Percentiles rank a stretch among this genome's conserved stretches.
These are phyloP conservation scores for Magnolia officinalis DNA, from an alignment of 164 flowering plant species.

Conservation along the genomic window DNA sequence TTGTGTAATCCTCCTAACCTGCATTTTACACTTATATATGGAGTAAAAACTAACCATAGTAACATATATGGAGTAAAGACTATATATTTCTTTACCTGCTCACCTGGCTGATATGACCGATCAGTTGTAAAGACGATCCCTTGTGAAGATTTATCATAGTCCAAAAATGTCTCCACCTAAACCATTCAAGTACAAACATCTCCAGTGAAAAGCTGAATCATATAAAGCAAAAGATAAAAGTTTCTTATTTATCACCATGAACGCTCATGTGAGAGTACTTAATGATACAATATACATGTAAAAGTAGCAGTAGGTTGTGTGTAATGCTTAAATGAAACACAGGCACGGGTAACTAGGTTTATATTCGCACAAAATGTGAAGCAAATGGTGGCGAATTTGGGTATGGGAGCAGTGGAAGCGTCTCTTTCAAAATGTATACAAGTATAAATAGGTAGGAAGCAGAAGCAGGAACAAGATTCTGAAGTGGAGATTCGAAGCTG, in stretches of 20 bases:
- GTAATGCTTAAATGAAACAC: neutral
- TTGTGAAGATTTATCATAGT: constrained; percentile 79
- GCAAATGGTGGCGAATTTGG: no score
- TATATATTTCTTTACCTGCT: constrained; percentile 67
- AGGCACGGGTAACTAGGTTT: no score
- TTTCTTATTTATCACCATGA: neutral
- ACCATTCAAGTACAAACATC: constrained; percentile 17
- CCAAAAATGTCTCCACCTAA: constrained; percentile 90
- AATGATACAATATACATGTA: neutral
- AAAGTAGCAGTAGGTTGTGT: neutral
- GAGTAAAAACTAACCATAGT: neutral
- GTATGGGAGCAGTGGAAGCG: no score
- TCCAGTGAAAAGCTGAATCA: neutral
- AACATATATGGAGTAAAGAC: neutral
- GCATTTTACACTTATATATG: neutral
- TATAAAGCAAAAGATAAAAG: neutral
- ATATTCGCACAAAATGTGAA: no score
- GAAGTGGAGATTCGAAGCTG: no score
- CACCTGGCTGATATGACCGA: constrained; percentile 88
- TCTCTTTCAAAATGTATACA: no score
- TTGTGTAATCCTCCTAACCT: neutral
- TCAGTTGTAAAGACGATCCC: constrained; percentile 91
- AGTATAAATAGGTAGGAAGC: no score
- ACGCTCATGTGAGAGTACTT: neutral
- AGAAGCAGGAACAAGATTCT: no score